Base-by-base conservation (phyloP, 108 stramenopile species). In the Pseudonitzschia delicatissima region DNA sequence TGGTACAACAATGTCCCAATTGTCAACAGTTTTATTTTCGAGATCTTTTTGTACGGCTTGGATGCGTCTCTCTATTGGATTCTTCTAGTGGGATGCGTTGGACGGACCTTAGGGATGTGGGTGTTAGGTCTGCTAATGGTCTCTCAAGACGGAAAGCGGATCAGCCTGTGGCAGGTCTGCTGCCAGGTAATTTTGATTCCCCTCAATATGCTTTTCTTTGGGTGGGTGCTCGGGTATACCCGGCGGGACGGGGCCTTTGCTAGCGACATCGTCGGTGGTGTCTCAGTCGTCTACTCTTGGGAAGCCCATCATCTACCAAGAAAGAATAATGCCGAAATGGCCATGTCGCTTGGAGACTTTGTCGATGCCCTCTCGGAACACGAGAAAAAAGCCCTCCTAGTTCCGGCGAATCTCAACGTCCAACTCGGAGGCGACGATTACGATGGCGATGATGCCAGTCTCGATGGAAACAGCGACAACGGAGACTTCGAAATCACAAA, bases 41-140 rank as follows among this genome's bases (percentile, higher is more conserved):
- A 11, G 11, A 2, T 11, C 15, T 15, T 42, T 0, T 18, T 18
- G 13, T 9, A 18, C 20, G 20, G 20, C 20, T 8, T 11, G 13
- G 0, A 25, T 51, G 13, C 13, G 13, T 1, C 0, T 20, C 9
- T 33, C 26, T 67, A 61, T 50, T 60, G 32, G 35, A 35, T 69
- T 28, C 28, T 59, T 13, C 42, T 37, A 15, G 21, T 62, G 5
- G 64, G 36, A 5, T 34, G 60, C 2, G 21, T 62, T 0, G 57
- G 77, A 2, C 50, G 62, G 37, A 79, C 77, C 13, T 17, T 74
- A 29, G 77, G 77, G 12, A 70, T 68, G 58, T 48, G 48, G 21
- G 59, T 70, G 1, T 26, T 71, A 13, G 77, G 77, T 32, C 21
- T 79, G 27, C 48, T 33, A 27, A 49, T 79, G 26, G 66, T 79